Evolutionary conservation across 2,329 filamentous ascomycete genomes (phyloP), one percentile per base, ranked within the genome.

Genomic region (Colletotrichum aenigma): DNA sequence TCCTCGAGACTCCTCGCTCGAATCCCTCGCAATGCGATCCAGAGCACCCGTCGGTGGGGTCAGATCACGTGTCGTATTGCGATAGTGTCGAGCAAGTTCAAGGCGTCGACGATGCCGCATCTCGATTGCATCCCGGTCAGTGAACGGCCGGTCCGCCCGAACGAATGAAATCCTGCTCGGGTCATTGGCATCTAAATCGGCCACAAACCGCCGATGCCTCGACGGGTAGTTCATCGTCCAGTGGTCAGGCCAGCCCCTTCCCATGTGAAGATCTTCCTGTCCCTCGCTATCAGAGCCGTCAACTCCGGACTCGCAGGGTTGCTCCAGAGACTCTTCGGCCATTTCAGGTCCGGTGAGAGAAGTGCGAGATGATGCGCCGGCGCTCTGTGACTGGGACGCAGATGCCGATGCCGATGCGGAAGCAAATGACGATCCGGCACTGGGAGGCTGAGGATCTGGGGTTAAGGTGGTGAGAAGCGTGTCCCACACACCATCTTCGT

Each of bases 401-500:
- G 81, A 82, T 5, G 84, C 84, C 0, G 90, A 90, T 15, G 87
- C 87, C 52, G 32, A 34, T 2, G 89, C 89, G 12, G 94, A 96
- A 1, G 93, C 91, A 82, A 98, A 98, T 1, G 96, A 98, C 1
- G 95, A 96, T 34, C 94, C 92, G 3, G 92, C 91, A 79, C 94
- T 97, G 1, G 96, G 95, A 4, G 95, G 90, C 76, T 95, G 93
- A 18, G 94, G 92, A 82, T 98, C 96, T 1, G 95, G 95, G 0
- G 94, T 93, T 76, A 98, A 90, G 0, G 95, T 97, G 8, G 91
- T 93, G 73, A 96, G 87, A 69, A 98, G 91, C 4, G 93, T 95
- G 75, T 96, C 94, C 96, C 96, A 98, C 2, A 88, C 88, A 66
- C 89, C 88, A 77, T 91, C 89, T 52, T 87, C 88, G 70, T 94